phyloP scores from a whole-genome alignment of 495 filamentous ascomycete genomes.

The Bacidia rubella region DNA sequence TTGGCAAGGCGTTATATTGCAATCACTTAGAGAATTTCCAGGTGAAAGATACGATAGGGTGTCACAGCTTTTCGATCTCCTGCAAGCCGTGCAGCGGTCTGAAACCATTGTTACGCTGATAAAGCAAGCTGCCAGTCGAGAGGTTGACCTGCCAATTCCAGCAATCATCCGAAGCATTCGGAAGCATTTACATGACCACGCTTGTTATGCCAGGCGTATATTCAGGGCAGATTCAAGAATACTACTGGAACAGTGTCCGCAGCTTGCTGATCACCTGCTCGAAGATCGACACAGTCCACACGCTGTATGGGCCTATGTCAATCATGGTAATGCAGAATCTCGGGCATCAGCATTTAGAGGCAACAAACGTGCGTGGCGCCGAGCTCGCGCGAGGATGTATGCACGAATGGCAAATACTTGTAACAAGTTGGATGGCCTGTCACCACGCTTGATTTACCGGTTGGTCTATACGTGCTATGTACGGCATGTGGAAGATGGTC shows the following conservation, averaged over 20 bases:
- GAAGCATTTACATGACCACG: not conserved
- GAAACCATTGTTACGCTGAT: constrained; percentile 4
- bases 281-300: constrained; percentile 2
- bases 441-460: constrained; percentile 15
- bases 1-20: not conserved
- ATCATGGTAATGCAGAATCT: not conserved
- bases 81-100: constrained; percentile 10
- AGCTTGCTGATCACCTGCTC: constrained; percentile 13
- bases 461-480: constrained; percentile 19
- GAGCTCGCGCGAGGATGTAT: constrained; percentile 6
- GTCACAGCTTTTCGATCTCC: constrained; percentile 6
- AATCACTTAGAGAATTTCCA: not conserved
- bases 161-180: constrained; percentile 5
- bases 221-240: constrained; percentile 8
- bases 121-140: not conserved
- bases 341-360: not conserved
- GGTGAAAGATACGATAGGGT: not conserved
- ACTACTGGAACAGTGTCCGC: constrained; percentile 12
- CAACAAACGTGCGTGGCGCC: not conserved
- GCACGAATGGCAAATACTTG: constrained; percentile 17
- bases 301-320: constrained; percentile 4
- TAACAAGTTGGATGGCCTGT: constrained; percentile 1
- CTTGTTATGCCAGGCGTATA: constrained; percentile 2
- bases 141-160: not conserved
- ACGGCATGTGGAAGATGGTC: constrained; percentile 13